Evolutionary conservation across 2,329 filamentous ascomycete genomes (phyloP).

Genomic region (Onygenales sp.): DNA sequence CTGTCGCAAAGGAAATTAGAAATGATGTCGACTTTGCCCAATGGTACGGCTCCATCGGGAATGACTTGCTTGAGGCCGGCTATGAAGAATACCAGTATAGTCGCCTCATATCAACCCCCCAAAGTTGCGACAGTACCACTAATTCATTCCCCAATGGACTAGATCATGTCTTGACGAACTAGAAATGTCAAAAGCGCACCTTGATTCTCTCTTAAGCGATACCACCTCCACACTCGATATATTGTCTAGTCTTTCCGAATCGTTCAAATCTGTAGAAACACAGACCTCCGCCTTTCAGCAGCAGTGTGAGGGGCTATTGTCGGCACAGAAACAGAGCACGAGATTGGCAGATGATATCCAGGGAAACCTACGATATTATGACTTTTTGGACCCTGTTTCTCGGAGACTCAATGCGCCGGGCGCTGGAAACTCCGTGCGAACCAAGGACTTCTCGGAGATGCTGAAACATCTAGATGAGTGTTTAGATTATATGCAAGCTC

Average conservation of each 20-base stretch:
- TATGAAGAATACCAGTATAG: constrained; percentile 75
- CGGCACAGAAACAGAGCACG: constrained; percentile 70
- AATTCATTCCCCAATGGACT: constrained; percentile 3
- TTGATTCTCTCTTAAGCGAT: constrained; percentile 68
- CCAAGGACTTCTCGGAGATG: constrained; percentile 79
- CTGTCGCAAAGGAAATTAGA: constrained; percentile 36
- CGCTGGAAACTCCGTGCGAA: constrained; percentile 74
- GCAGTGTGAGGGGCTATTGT: constrained; percentile 79
- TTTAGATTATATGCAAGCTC: constrained; percentile 81
- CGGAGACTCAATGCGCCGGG: constrained; percentile 85
- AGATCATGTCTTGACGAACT: constrained; percentile 76
- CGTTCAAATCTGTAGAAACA: constrained; percentile 76
- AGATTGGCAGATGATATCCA: constrained; percentile 74
- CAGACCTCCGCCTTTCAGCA: constrained; percentile 91
- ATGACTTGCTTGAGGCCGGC: constrained; percentile 66
- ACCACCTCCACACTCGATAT: constrained; percentile 67
- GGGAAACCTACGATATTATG: constrained; percentile 87
- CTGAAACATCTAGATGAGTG: constrained; percentile 80
- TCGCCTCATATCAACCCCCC: constrained; percentile 2
- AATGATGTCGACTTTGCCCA: constrained; percentile 50
- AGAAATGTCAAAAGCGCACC: constrained; percentile 67
- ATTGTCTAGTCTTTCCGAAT: constrained; percentile 68
- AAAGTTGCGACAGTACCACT: constrained; percentile 17
- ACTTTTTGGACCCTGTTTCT: constrained; percentile 84
- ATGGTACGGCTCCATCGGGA: constrained; percentile 52